A percentile compares a stretch with the other conserved stretches of the same genome.
Conservation (phyloP, 768 basidiomycete genomes). For the Ramaria sp. region DNA sequence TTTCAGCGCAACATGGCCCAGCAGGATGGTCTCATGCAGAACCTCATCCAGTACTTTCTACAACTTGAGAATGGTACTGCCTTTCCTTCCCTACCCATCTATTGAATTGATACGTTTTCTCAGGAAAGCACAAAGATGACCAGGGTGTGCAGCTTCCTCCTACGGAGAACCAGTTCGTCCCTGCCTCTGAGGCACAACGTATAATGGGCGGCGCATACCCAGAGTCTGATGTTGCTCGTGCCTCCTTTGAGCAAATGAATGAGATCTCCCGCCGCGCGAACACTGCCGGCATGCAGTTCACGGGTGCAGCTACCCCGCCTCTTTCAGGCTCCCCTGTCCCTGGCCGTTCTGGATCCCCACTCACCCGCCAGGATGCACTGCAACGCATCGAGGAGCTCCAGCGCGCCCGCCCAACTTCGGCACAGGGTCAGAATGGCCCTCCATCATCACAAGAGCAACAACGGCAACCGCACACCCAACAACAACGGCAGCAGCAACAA, state of each 20-base stretch:
- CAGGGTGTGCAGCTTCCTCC: conserved; percentile 11
- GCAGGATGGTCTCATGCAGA: conserved; percentile 78
- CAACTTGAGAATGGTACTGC: conserved; percentile 45
- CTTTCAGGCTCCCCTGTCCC: neutral
- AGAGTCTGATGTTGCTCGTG: conserved; percentile 52
- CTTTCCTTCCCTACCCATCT: neutral
- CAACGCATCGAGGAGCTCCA: conserved; percentile 44
- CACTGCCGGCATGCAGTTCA: conserved; percentile 29
- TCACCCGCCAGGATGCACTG: conserved; percentile 35
- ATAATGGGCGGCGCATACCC: conserved; percentile 31
- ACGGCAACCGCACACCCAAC: neutral
- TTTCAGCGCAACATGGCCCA: conserved; percentile 70
- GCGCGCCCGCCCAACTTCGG: conserved; percentile 23
- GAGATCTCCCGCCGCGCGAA: conserved; percentile 60
- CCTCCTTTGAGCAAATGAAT: conserved; percentile 67
- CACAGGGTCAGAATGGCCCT: conserved; percentile 9
- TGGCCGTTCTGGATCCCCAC: conserved; percentile 3
- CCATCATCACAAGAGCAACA: conserved; percentile 11
- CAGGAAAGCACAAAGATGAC: conserved; percentile 4
- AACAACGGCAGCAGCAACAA: conserved; percentile 1
- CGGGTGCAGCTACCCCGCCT: conserved; percentile 7
- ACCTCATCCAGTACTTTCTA: conserved; percentile 70
- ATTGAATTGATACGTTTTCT: neutral
- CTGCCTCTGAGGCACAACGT: conserved; percentile 44
- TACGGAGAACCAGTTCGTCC: conserved; percentile 41